Base-by-base conservation (phyloP, 1,284 basidiomycete genomes). In the Mycosarcoma maydis region DNA sequence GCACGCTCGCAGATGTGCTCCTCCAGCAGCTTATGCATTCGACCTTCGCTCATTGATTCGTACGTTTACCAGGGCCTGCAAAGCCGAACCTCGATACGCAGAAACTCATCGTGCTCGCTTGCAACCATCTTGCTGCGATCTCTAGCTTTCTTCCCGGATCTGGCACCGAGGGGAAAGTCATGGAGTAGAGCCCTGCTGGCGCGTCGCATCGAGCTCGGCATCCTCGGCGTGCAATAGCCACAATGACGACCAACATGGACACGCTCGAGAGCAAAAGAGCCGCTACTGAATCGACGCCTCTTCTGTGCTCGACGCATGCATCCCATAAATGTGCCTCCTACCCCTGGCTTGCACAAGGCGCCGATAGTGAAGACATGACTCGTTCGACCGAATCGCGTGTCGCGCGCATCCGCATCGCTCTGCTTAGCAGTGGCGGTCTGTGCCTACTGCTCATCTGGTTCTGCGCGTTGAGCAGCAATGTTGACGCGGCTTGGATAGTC, bases 381-480 rank as follows among this genome's bases (percentile, higher is more conserved):
- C 26, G 30, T 26, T 13, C 40, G 6, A 19, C n/a, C n/a, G n/a
- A n/a, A n/a, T 17, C 20, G 27, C 46, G 26, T 44, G 47, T 23
- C 43, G 48, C 17, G 40, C 47, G n/a, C 40, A 69, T 52, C 46
- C 54, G 55, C 14, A 51, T 69, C 13, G 55, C 57, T 11, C 30
- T 69, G 53, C 55, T 69, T 8, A 54, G 66, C 58, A 62, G 66
- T 33, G 66, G 59, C 33, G 66, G 66, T 23, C 59, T 69, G 16
- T 56, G 58, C 19, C 66, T 69, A 4, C 43, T 69, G n/a, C 55
- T 69, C 45, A 40, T 69, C 51, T 61, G 58, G 51, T 46, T 62
- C 3, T 69, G 66, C 23, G 66, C 66, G 6, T 69, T 62, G 38
- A 62, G 66, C 59, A 43, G 29, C 48, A 40, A 69, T 20, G 59